Evolutionary conservation across 2,329 filamentous ascomycete species (phyloP).

Genomic region (Westerdykella ornata): DNA sequence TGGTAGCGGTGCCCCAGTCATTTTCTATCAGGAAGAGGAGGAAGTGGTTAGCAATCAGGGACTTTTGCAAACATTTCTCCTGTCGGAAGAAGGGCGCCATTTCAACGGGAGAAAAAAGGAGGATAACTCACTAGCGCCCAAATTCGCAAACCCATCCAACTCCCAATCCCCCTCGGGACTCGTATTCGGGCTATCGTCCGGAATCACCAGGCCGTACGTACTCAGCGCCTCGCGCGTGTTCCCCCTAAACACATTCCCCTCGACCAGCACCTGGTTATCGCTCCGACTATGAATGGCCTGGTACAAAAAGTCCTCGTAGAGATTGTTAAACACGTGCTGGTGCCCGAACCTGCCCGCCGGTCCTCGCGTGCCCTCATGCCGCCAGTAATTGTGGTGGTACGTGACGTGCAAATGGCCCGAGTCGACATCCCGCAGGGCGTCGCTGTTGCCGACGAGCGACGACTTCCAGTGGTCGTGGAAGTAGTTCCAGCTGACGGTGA

Average conservation of each 20-base stretch:
- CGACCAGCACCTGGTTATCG: constrained; percentile 42
- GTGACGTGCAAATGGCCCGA: constrained; percentile 57
- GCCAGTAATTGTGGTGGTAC: constrained; percentile 61
- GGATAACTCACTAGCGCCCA: constrained; percentile 44
- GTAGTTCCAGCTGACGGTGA: constrained; percentile 50
- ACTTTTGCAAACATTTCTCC: not conserved
- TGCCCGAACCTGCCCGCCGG: constrained; percentile 62
- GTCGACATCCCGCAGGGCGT: constrained; percentile 53
- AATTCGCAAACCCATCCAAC: constrained; percentile 50
- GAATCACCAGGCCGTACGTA: constrained; percentile 52
- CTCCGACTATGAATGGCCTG: constrained; percentile 42
- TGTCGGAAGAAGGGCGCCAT: not conserved
- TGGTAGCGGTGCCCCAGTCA: constrained; percentile 44
- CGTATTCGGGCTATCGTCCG: constrained; percentile 50
- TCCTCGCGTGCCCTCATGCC: constrained; percentile 56
- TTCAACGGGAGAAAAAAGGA: not conserved
- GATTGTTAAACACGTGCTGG: constrained; percentile 55
- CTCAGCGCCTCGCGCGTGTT: constrained; percentile 47
- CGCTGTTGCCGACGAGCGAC: constrained; percentile 54
- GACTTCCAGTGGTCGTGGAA: constrained; percentile 57
- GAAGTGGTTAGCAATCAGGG: constrained; percentile 1
- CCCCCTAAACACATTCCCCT: constrained; percentile 44
- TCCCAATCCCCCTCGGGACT: constrained; percentile 49
- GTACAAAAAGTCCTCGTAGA: constrained; percentile 34
- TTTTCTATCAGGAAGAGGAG: constrained; percentile 27